phyloP scores from a whole-genome alignment of 495 filamentous ascomycete species.

The Talaromyces liani region DNA sequence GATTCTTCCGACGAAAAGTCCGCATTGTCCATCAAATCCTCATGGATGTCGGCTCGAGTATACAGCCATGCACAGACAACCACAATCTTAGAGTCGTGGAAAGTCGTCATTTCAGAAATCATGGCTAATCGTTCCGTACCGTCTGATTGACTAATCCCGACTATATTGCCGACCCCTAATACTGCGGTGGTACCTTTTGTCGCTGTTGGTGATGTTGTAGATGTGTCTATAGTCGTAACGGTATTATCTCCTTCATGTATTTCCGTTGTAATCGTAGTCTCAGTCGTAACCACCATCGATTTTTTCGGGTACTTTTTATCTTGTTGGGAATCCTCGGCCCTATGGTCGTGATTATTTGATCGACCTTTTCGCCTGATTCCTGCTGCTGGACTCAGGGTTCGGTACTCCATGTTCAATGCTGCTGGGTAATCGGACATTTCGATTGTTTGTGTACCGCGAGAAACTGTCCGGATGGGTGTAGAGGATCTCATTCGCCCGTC shows the following conservation, averaged over 20 bases:
- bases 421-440: background rate
- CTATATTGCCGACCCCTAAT: background rate
- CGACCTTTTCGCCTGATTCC: background rate
- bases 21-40: background rate
- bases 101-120: background rate
- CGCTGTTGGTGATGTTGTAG: background rate
- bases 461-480: background rate
- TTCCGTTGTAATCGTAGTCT: background rate
- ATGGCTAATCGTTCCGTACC: background rate
- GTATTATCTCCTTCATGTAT: background rate
- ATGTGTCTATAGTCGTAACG: background rate
- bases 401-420: background rate
- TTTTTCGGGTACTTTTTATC: background rate
- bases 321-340: background rate
- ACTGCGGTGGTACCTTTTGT: background rate
- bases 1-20: background rate
- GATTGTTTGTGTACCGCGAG: background rate
- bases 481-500: background rate
- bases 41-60: background rate
- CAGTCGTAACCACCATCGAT: background rate
- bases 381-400: background rate
- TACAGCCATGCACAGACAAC: conserved; percentile 1
- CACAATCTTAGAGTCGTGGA: background rate
- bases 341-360: background rate
- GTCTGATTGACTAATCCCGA: background rate